Conservation (phyloP, 805 yeast genomes). For the Lipomyces yamadae region DNA sequence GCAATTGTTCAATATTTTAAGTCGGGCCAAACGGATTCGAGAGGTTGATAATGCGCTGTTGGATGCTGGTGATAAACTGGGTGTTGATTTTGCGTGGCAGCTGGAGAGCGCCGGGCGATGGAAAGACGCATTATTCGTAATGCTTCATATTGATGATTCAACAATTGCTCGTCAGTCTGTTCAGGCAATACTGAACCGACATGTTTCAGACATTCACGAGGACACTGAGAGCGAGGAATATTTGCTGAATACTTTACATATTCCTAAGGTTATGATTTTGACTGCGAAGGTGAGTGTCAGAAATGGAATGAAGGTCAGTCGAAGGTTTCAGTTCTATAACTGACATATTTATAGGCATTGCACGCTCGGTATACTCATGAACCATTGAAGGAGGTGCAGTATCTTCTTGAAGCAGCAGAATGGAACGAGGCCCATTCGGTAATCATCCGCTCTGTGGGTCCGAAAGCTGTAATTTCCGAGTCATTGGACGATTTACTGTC, state of each 20-base stretch:
- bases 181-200: conserved; percentile 40
- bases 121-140: conserved; percentile 66
- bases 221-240: conserved; percentile 12
- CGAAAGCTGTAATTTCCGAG: conserved; percentile 64
- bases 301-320: background rate
- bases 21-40: conserved; percentile 33
- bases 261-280: conserved; percentile 33
- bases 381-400: conserved; percentile 62
- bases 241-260: conserved; percentile 13
- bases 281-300: conserved; percentile 28
- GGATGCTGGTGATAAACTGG: conserved; percentile 47
- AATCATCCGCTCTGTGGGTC: conserved; percentile 68
- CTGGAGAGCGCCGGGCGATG: conserved; percentile 55
- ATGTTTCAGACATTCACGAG: conserved; percentile 40
- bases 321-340: conserved; percentile 46
- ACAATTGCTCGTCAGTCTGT: conserved; percentile 51
- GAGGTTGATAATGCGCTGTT: conserved; percentile 20
- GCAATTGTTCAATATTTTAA: conserved; percentile 56
- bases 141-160: conserved; percentile 61
- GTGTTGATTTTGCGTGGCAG: conserved; percentile 56
- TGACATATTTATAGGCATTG: conserved; percentile 59
- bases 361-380: conserved; percentile 56
- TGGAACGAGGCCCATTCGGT: conserved; percentile 68
- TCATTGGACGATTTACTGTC: conserved; percentile 39
- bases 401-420: conserved; percentile 63